Evolutionary conservation across 202 grass and related monocot genomes (phyloP), one percentile per base, ranked within the genome.

Genomic region (Sporobolus alterniflorus): DNA sequence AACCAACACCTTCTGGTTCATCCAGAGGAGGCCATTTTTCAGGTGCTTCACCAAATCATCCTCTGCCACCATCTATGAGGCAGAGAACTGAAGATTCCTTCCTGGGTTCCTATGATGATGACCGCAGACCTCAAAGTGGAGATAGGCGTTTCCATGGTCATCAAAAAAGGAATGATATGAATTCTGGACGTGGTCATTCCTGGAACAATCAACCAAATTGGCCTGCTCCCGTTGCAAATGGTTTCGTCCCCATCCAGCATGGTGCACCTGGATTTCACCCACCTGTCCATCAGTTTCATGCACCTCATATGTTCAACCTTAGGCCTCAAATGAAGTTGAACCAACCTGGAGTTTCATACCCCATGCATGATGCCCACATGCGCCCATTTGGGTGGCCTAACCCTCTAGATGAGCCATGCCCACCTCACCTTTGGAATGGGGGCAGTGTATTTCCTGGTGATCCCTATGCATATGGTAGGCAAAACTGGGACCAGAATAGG

Each of bases 341-440:
- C 41, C 93, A 93, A 75, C 74, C 85, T 68, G 95, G 95, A 78
- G 86, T 93, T 74, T 90, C 92, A 50, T 95, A 93, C 93, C 92
- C 88, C 61, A 85, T 99, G 80, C 93, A 94, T 85, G 97, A 99
- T 14, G 26, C 71, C 13, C 95, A 95, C 71, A 90, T 96, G 62
- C 89, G 83, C 64, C 87, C 97, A 24, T 99, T 90, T 90, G 97
- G 93, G 67, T 99, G 97, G 97, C 93, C 92, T 73, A 94, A 90
- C 80, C 70, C 85, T 49, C 43, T 95, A 32, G 91, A 96, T 71
- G 93, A 95, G 80, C 89, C 90, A 79, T 92, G 84, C 66, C 86
- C 89, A 49, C 84, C 93, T 73, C 91, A 93, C 69, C 42, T 95
- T 80, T 94, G 92, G 87, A 88, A 84, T 86, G 79, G 90, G 50